Base-by-base conservation (phyloP, 257 asterid species). In the Knoxia roxburghii region DNA sequence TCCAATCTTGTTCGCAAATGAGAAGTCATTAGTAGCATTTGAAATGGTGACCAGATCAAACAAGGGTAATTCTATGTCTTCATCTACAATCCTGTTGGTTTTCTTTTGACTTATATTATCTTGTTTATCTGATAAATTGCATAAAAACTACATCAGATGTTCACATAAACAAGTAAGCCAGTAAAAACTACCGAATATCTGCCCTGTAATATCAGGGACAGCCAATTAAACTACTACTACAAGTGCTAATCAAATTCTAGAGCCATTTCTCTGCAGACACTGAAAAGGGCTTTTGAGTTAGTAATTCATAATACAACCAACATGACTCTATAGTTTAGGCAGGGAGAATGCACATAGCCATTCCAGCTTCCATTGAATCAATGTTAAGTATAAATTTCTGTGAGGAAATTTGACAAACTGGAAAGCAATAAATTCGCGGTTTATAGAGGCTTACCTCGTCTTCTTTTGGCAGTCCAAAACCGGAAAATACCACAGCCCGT, bases 21-120 rank as follows among this genome's bases (percentile, higher is more conserved):
- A 76, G 45, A 83, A 83, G 43, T 67, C 67, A 51, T 74, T 46
- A 21, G 88, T 83, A 67, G 84, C 84, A 54, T 76, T 61, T 21
- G 70, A 72, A 45, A 83, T 64, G 58, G 80, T 72, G 60, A 70
- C 72, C 53, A 76, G 72, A 66, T 61, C 75, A 55, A 71, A 78
- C 30, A 78, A 52, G 62, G 88, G 84, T 54, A 83, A 65, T 41
- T 78, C 85, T 14, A 66, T 18, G 7, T 78, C 78, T 39, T 83
- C 83, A 59, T 70, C 79, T 57, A 21, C 75, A 53, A 56, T 75
- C 53, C 46, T 60, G 63, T 29, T 55, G 23, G 62, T n/a, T 13
- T 5, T 33, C 66, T n/a, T 61, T 4, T 32, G 54, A 61, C 32
- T 23, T 6, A 27, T 54, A 45, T 11, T 54, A 7, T 65, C 61